A percentile compares a stretch with the other conserved stretches of the same genome.
These are phyloP conservation scores for Phoma sp. DNA, from an alignment of 2,329 filamentous ascomycete species.

Conservation along the genomic window DNA sequence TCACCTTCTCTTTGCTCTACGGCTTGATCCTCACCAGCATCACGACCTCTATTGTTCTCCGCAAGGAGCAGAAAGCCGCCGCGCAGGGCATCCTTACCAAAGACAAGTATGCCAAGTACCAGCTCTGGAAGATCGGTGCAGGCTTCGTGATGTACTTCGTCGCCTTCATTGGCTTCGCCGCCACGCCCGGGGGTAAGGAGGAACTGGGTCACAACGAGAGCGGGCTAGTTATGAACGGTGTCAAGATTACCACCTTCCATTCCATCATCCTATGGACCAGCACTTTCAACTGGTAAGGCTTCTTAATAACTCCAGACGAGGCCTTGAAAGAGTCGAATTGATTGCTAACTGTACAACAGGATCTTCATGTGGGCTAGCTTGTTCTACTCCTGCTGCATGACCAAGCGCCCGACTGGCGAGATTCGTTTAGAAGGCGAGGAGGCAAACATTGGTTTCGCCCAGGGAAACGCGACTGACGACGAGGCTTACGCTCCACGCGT, in stretches of 20 bases:
- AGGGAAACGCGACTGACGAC: constrained; percentile 12
- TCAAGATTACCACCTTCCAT: constrained; percentile 30
- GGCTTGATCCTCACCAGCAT: constrained; percentile 27
- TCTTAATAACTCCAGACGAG: neutral
- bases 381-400: constrained; percentile 38
- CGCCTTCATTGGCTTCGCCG: constrained; percentile 21
- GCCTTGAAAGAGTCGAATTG: neutral
- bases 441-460: constrained; percentile 19
- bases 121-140: constrained; percentile 28
- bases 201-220: constrained; percentile 8
- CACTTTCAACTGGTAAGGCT: constrained; percentile 34
- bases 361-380: constrained; percentile 33
- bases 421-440: constrained; percentile 34
- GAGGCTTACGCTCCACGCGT: constrained; percentile 30
- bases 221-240: constrained; percentile 24
- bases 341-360: constrained; percentile 17
- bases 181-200: constrained; percentile 13
- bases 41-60: constrained; percentile 26
- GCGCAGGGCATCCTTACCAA: constrained; percentile 25
- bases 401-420: constrained; percentile 23
- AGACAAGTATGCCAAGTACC: constrained; percentile 31
- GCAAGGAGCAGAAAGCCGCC: constrained; percentile 27
- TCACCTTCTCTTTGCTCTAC: constrained; percentile 34
- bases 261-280: constrained; percentile 28
- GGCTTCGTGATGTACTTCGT: constrained; percentile 28